Base-by-base conservation (phyloP, 441 rosid species). In the Rhodomyrtus psidioides region DNA sequence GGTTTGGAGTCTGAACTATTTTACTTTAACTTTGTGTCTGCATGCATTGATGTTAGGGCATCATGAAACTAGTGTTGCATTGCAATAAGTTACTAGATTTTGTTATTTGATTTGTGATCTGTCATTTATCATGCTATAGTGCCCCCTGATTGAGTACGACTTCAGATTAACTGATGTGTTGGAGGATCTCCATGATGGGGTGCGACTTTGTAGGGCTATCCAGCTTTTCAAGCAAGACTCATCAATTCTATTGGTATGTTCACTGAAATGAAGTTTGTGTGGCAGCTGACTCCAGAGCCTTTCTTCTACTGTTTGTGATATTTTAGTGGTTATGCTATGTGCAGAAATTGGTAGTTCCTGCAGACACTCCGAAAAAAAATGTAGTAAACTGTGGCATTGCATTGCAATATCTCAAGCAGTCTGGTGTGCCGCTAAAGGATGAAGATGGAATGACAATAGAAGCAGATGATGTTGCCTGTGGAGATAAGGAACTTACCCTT, bases 141-240 rank as follows among this genome's bases (percentile, higher is more conserved):
- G 91, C 88, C 90, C 94, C 85, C 88, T 95, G 55, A 91, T 91
- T 90, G 98, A 94, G 91, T 96, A 93, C 82, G 94, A 95, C 85
- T 97, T 94, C 91, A 91, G 87, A 92, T 93, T 94, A 88, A 91
- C 86, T 82, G 95, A 96, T 90, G 82, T 95, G 86, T 94, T 93
- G 87, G 89, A 51, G 81, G 98, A 97, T 90, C 94, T 97, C 82
- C 98, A 96, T 91, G 98, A 97, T 90, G 99, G 99, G 42, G 92
- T 96, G 89, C 93, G 95, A 88, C 95, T 97, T n/a, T 92, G 98
- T 88, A 92, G 99, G 94, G 96, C 95, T 79, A 91, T 94, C 85
- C 98, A 97, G 87, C 95, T 97, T 84, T 90, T 97, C 88, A 91
- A 86, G 89, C 97, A 94, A 81, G 98, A 95, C 83, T 76, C 98